Evolutionary conservation across 2,329 filamentous ascomycete species (phyloP), one percentile per base, ranked within the genome.

Genomic region (Paecilomyces sp.): DNA sequence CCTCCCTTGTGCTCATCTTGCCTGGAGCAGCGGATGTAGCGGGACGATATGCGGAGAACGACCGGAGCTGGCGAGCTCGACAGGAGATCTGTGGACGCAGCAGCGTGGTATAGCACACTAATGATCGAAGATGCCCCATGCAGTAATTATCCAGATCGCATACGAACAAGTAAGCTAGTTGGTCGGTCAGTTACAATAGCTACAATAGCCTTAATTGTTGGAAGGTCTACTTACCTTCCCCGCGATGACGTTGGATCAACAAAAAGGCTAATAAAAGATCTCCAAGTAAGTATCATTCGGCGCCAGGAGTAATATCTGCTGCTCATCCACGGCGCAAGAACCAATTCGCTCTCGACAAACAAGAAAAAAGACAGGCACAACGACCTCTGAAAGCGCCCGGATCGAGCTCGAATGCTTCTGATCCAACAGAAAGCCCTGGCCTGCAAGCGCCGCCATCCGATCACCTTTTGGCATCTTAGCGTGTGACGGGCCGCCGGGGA

Each of bases 1-100:
- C 69, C 62, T 75, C 74, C 50, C 66, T 68, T 34, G 63, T 61
- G 58, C 62, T 72, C 70, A 74, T 74, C 56, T 58, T 55, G 30
- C 31, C 18, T 30, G 9, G 31, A 15, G 54, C 12, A 25, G 18
- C 54, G 12, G 56, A n/a, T 11, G 56, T 11, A 31, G 56, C 56
- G 15, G 54, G 36, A 57, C 22, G 58, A 52, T 18, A 31, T 59
- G 15, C 15, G 13, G 25, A 59, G 58, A 59, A 13, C n/a, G 11
- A 22, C 31, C 30, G 54, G 18, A 33, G 54, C 11, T 34, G 54
- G 30, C 9, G n/a, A 31, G 25, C 24, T 31, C 51, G 51, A 30
- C 12, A 13, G 51, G 13, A 53, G 28, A 53, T 25, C 13, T 13
- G 51, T 13, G 28, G 28, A 13, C 51, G 51, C 51, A 30, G 22